Evolutionary conservation across 179 eudicot genomes (phyloP).

Genomic region (Silene coronaria): DNA sequence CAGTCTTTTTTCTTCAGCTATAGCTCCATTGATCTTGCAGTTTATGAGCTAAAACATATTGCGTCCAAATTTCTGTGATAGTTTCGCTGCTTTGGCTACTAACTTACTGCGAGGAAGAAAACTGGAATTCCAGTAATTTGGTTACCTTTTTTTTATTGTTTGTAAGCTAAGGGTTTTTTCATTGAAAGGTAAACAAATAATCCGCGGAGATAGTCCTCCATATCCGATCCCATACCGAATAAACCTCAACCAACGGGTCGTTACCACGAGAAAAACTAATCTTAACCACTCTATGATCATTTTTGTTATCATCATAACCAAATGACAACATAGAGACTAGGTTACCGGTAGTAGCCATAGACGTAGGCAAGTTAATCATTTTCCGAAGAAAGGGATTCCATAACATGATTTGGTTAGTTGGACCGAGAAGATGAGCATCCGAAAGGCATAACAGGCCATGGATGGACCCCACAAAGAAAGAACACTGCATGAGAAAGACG

Average conservation of each 20-base stretch:
- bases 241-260: neutral
- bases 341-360: neutral
- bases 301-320: neutral
- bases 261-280: neutral
- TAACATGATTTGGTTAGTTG: neutral
- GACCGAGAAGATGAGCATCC: neutral
- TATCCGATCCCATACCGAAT: neutral
- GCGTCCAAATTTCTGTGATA: too few relatives aligned
- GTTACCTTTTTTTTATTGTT: too few relatives aligned
- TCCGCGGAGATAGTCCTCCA: slow-evolving; percentile 1
- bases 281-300: neutral
- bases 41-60: too few relatives aligned
- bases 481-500: neutral
- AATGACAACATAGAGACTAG: neutral
- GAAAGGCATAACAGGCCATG: neutral
- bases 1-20: too few relatives aligned
- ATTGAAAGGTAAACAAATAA: too few relatives aligned
- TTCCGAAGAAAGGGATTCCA: slow-evolving; percentile 4
- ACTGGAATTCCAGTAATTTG: too few relatives aligned
- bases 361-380: neutral
- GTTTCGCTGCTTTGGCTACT: too few relatives aligned
- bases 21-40: too few relatives aligned
- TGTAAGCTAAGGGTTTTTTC: too few relatives aligned
- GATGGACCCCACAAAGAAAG: neutral
- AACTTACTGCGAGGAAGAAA: too few relatives aligned